These are phyloP conservation scores for Adansonia gregorii DNA, from an alignment of 441 rosid genomes.

Conservation along the genomic window DNA sequence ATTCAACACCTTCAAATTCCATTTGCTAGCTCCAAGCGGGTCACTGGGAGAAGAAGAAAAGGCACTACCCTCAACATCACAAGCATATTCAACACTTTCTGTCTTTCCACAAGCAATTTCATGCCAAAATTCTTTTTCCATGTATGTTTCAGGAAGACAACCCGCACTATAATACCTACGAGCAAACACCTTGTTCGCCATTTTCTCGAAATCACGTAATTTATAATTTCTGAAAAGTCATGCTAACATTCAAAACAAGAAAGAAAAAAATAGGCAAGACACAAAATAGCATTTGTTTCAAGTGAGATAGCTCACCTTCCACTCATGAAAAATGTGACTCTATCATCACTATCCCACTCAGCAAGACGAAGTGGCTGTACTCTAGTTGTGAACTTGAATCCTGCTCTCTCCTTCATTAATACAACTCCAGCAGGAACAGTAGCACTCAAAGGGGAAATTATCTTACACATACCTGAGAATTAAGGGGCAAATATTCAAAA, in stretches of 20 bases:
- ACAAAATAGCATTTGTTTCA: slow-evolving; percentile 17
- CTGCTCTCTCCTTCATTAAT: slow-evolving; percentile 78
- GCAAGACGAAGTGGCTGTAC: slow-evolving; percentile 99
- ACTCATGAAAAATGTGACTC: slow-evolving; percentile 98
- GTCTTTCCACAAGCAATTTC: slow-evolving; percentile 98
- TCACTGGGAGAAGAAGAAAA: slow-evolving; percentile 86
- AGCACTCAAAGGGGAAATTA: slow-evolving; percentile 79
- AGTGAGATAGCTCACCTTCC: slow-evolving; percentile 65
- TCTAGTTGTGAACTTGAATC: slow-evolving; percentile 95
- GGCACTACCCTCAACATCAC: slow-evolving; percentile 99
- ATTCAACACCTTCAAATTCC: slow-evolving; percentile 91
- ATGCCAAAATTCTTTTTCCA: slow-evolving; percentile 99
- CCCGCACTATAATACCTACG: slow-evolving; percentile 95
- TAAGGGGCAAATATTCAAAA: background rate
- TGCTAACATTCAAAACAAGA: slow-evolving; percentile 36
- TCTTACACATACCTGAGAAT: slow-evolving; percentile 89
- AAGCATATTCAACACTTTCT: slow-evolving; percentile 98
- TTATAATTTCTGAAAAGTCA: slow-evolving; percentile 79
- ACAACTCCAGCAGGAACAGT: slow-evolving; percentile 95
- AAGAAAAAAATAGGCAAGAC: background rate
- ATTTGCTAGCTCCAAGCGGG: slow-evolving; percentile 94
- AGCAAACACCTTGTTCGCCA: slow-evolving; percentile 93
- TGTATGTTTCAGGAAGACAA: slow-evolving; percentile 80
- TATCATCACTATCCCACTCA: slow-evolving; percentile 92
- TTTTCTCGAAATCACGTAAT: slow-evolving; percentile 95